phyloP scores from a whole-genome alignment of 2,329 filamentous ascomycete species.

The Lachnellula subtilissima region DNA sequence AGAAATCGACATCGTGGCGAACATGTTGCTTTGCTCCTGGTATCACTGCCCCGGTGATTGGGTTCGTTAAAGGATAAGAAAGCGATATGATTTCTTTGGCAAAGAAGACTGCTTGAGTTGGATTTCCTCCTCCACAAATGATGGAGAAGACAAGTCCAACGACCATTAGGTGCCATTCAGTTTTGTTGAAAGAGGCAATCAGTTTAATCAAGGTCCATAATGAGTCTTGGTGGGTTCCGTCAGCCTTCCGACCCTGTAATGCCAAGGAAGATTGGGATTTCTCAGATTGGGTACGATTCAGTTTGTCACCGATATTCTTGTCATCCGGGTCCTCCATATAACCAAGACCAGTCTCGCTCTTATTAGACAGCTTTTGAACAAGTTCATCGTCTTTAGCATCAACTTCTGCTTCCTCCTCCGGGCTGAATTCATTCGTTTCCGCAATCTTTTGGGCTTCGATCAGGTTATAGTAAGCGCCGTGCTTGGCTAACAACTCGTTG shows the following conservation, averaged over 20 bases:
- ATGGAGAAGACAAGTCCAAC: conserved; percentile 68
- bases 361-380: conserved; percentile 42
- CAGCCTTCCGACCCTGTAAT: conserved; percentile 51
- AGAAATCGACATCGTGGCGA: conserved; percentile 72
- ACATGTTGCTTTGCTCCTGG: conserved; percentile 36
- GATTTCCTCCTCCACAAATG: conserved; percentile 77
- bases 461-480: conserved; percentile 74
- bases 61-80: conserved; percentile 39
- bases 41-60: conserved; percentile 41
- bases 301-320: conserved; percentile 49
- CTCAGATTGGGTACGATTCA: conserved; percentile 50
- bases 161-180: conserved; percentile 68
- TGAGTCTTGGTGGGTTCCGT: conserved; percentile 55
- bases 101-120: conserved; percentile 74
- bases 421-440: conserved; percentile 48
- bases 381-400: conserved; percentile 48
- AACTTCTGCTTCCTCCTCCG: conserved; percentile 47
- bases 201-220: conserved; percentile 74
- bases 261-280: conserved; percentile 66
- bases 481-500: conserved; percentile 64
- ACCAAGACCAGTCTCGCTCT: conserved; percentile 31
- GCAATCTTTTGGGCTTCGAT: conserved; percentile 85
- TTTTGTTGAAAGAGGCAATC: conserved; percentile 72
- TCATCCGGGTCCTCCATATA: conserved; percentile 57
- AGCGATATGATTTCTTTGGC: conserved; percentile 79